Conservation (phyloP, 805 yeast genomes). For the Candida lessepsii region DNA sequence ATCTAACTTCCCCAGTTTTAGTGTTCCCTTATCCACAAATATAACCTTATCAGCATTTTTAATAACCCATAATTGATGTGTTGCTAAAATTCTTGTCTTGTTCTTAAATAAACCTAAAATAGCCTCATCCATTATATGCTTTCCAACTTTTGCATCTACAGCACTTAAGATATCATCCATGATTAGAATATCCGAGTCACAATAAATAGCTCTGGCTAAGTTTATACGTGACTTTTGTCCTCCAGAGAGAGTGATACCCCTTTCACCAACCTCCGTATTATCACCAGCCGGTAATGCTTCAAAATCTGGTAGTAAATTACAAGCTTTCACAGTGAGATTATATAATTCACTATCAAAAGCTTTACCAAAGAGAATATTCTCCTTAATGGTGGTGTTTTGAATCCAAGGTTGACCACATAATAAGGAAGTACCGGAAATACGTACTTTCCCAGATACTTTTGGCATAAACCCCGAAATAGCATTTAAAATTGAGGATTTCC, state of each 20-base stretch:
- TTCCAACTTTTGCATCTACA: conserved; percentile 40
- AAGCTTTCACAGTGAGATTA: conserved; percentile 23
- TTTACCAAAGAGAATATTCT: conserved; percentile 31
- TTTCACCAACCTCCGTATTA: conserved; percentile 35
- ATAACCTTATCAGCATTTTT: conserved; percentile 29
- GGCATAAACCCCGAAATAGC: conserved; percentile 41
- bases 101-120: conserved; percentile 23
- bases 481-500: conserved; percentile 34
- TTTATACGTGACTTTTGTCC: conserved; percentile 38
- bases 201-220: conserved; percentile 36
- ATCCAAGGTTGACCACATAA: conserved; percentile 36
- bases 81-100: conserved; percentile 34
- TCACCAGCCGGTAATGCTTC: conserved; percentile 33
- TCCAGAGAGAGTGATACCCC: conserved; percentile 38
- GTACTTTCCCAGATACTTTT: conserved; percentile 26
- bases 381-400: conserved; percentile 32
- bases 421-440: conserved; percentile 26
- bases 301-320: conserved; percentile 29
- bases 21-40: conserved; percentile 22
- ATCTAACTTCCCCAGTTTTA: conserved; percentile 27
- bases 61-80: conserved; percentile 34
- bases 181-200: conserved; percentile 28
- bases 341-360: conserved; percentile 22
- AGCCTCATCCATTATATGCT: conserved; percentile 32
- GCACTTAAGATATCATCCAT: conserved; percentile 37